phyloP scores from a whole-genome alignment of 2,329 filamentous ascomycete genomes.

The Claviceps sp. region DNA sequence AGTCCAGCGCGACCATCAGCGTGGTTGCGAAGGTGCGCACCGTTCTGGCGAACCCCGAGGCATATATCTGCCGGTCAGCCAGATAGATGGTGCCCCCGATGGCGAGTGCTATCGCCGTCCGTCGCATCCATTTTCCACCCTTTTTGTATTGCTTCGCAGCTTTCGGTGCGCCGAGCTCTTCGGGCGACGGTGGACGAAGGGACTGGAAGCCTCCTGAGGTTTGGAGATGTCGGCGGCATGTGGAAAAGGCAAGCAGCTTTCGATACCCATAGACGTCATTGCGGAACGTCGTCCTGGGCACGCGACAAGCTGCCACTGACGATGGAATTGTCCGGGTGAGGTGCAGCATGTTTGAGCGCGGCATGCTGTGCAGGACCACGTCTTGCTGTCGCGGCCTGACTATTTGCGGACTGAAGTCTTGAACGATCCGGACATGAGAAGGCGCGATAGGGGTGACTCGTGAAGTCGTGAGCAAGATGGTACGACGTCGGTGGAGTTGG shows the following conservation, averaged over 20 bases:
- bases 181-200: conserved; percentile 64
- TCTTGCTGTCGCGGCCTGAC: neutral
- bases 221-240: conserved; percentile 15
- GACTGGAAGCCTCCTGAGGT: conserved; percentile 41
- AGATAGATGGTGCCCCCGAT: conserved; percentile 50
- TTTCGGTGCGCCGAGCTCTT: conserved; percentile 59
- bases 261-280: conserved; percentile 3
- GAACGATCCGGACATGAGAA: neutral
- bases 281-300: conserved; percentile 3
- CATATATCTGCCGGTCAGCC: conserved; percentile 62
- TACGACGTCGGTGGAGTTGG: neutral
- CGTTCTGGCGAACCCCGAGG: conserved; percentile 65
- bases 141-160: conserved; percentile 58
- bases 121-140: conserved; percentile 62
- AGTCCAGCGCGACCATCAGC: conserved; percentile 73
- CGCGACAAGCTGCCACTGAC: conserved; percentile 8
- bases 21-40: conserved; percentile 70
- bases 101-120: conserved; percentile 49
- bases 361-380: conserved; percentile 13
- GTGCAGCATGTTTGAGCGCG: conserved; percentile 16
- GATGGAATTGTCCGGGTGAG: conserved; percentile 8
- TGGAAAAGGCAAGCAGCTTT: neutral
- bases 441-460: neutral
- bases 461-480: neutral
- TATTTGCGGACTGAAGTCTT: neutral